Conservation (phyloP, 192 early-diverging fungal genomes). For the Allomyces macrogynus region DNA sequence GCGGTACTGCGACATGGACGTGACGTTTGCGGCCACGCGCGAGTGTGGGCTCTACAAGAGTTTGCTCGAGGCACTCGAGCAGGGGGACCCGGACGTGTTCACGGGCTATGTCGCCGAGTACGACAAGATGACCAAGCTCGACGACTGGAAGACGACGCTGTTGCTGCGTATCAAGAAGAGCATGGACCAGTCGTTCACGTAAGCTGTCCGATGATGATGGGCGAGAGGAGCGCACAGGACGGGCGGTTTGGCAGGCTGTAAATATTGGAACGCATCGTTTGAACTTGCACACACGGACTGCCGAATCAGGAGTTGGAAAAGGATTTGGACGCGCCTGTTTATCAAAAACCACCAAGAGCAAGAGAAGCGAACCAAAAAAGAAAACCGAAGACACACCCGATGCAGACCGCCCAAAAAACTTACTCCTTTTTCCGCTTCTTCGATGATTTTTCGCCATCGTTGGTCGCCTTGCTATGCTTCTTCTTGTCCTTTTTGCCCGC, state of each 20-base stretch:
- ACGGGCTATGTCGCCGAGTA: constrained; percentile 59
- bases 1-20: constrained; percentile 72
- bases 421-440: background rate
- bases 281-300: too few relatives aligned
- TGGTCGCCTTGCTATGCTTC: background rate
- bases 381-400: too few relatives aligned
- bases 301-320: too few relatives aligned
- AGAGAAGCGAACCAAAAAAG: too few relatives aligned
- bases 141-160: constrained; percentile 91
- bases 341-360: too few relatives aligned
- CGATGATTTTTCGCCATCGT: background rate
- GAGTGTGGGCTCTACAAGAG: constrained; percentile 64
- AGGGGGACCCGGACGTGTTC: constrained; percentile 61
- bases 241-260: too few relatives aligned
- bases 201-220: too few relatives aligned
- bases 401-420: background rate
- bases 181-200: constrained; percentile 23
- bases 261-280: too few relatives aligned
- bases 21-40: constrained; percentile 58
- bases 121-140: constrained; percentile 75
- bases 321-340: too few relatives aligned
- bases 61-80: constrained; percentile 52
- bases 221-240: too few relatives aligned
- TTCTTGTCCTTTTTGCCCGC: background rate
- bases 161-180: constrained; percentile 74